These are phyloP conservation scores for Lipomyces sp. DNA, from an alignment of 805 yeast species.

Conservation along the genomic window DNA sequence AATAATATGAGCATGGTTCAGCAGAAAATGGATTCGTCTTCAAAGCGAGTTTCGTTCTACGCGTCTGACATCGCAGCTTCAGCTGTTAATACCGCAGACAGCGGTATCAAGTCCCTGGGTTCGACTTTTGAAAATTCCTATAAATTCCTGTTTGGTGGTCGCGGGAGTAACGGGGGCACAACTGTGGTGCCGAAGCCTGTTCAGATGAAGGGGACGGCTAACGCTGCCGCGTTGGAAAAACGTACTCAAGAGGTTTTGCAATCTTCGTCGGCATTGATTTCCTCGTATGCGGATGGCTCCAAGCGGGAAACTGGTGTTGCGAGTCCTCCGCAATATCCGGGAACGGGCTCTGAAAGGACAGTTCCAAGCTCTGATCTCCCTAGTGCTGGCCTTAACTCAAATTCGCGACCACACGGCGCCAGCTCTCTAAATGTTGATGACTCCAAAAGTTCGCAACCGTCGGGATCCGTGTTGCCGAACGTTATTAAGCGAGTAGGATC, in stretches of 20 bases:
- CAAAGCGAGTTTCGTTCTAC: constrained; percentile 19
- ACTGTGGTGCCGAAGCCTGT: constrained; percentile 12
- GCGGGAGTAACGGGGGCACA: not conserved
- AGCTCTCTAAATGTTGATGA: not conserved
- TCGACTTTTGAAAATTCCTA: constrained; percentile 46
- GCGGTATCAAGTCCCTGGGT: constrained; percentile 44
- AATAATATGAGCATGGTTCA: not conserved
- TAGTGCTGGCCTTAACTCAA: not conserved
- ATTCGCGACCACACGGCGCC: not conserved
- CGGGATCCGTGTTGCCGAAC: constrained; percentile 6
- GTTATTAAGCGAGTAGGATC: constrained; percentile 12
- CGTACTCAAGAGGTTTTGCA: constrained; percentile 33
- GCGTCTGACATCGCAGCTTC: constrained; percentile 42
- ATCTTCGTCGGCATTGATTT: constrained; percentile 26
- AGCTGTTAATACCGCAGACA: constrained; percentile 41
- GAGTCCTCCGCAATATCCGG: constrained; percentile 19
- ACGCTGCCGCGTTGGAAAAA: constrained; percentile 23
- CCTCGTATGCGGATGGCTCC: constrained; percentile 19
- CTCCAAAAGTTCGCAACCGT: not conserved
- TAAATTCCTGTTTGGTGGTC: constrained; percentile 41
- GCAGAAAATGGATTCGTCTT: not conserved
- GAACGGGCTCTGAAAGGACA: not conserved
- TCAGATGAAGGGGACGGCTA: constrained; percentile 23
- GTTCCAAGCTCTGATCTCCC: not conserved
- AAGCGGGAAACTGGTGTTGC: constrained; percentile 17